These are phyloP conservation scores for Candida maesae DNA, from an alignment of 805 yeast species.

Conservation along the genomic window DNA sequence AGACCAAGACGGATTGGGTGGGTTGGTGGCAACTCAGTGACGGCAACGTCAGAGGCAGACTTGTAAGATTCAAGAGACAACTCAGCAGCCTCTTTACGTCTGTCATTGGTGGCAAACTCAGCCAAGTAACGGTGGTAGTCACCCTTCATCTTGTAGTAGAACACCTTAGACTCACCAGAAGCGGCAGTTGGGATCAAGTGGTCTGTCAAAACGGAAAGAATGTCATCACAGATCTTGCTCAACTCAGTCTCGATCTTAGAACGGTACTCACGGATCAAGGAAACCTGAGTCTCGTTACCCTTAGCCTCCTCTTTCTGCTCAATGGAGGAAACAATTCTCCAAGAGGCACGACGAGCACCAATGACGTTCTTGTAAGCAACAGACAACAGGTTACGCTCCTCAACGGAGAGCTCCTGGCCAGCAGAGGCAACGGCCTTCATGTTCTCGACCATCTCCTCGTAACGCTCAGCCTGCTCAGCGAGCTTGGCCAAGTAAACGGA, in stretches of 20 bases:
- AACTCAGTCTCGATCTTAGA: conserved; percentile 91
- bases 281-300: conserved; percentile 88
- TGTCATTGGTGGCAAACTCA: conserved; percentile 89
- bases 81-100: conserved; percentile 89
- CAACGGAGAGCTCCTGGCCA: conserved; percentile 93
- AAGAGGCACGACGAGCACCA: conserved; percentile 98
- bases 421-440: conserved; percentile 97
- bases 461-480: conserved; percentile 99
- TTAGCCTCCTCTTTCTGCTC: conserved; percentile 98
- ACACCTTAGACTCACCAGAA: conserved; percentile 96
- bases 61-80: conserved; percentile 92
- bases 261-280: conserved; percentile 90
- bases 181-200: conserved; percentile 93
- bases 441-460: conserved; percentile 98
- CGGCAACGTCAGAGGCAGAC: conserved; percentile 95
- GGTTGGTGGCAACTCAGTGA: conserved; percentile 95
- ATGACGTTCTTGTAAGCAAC: conserved; percentile 98
- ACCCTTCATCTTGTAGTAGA: conserved; percentile 99
- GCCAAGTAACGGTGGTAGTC: conserved; percentile 99
- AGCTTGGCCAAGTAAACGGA: conserved; percentile 96
- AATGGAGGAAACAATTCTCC: conserved; percentile 98
- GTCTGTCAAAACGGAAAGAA: conserved; percentile 78
- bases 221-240: conserved; percentile 90
- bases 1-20: conserved; percentile 98
- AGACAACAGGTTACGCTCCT: conserved; percentile 94